A percentile compares a stretch with the other conserved stretches of the same genome.
Evolutionary conservation across 1,139 yeast genomes (phyloP).

Genomic region (Scheffersomyces insectosa): DNA sequence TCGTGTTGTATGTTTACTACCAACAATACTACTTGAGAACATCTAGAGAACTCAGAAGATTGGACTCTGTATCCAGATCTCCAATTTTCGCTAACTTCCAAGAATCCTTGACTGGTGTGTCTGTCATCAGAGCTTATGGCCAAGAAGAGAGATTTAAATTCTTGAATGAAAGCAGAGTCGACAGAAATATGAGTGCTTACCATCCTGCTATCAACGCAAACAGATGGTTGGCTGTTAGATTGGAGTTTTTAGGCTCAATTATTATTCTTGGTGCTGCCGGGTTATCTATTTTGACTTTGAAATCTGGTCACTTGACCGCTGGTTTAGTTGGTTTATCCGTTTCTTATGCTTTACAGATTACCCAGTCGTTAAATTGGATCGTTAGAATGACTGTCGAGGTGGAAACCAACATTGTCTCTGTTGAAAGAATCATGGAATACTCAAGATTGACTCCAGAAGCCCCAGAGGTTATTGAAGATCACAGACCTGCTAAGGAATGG

Average conservation of each 20-base stretch:
- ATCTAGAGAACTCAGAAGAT: conserved; percentile 90
- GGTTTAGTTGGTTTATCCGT: conserved; percentile 94
- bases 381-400: conserved; percentile 98
- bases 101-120: conserved; percentile 87
- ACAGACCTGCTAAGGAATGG: conserved; percentile 67
- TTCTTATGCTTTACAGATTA: conserved; percentile 87
- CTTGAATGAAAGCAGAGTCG: conserved; percentile 76
- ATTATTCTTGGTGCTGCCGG: conserved; percentile 87
- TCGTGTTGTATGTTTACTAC: conserved; percentile 72
- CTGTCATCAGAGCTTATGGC: conserved; percentile 85
- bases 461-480: conserved; percentile 65
- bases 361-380: conserved; percentile 94
- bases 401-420: conserved; percentile 94
- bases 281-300: conserved; percentile 68
- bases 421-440: conserved; percentile 91
- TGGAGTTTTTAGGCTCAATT: conserved; percentile 86
- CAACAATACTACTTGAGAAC: conserved; percentile 89
- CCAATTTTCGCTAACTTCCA: conserved; percentile 97
- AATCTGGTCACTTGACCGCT: conserved; percentile 69
- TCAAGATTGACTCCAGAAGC: conserved; percentile 78
- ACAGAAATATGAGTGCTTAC: conserved; percentile 84
- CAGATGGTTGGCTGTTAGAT: conserved; percentile 94
- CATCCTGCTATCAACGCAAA: conserved; percentile 94
- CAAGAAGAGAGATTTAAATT: conserved; percentile 73
- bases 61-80: conserved; percentile 89